Evolutionary conservation across 331 rosid species (phyloP).

Genomic region (Quercus lobata): DNA sequence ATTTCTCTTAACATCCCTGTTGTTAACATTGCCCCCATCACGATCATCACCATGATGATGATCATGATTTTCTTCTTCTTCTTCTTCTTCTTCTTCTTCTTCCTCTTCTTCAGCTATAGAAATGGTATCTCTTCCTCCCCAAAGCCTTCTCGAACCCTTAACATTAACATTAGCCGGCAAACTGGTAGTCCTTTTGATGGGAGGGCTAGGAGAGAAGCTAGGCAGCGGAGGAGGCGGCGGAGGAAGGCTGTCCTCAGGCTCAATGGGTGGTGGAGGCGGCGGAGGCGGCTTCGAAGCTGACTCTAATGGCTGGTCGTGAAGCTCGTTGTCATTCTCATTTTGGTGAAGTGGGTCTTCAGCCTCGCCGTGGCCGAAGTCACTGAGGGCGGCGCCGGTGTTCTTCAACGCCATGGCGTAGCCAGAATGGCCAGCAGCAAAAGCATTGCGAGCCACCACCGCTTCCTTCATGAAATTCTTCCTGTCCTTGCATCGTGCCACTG

Average conservation of each 20-base stretch:
- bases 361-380: slow-evolving; percentile 79
- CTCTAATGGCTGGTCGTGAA: slow-evolving; percentile 22
- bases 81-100: slow-evolving; percentile 29
- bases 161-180: slow-evolving; percentile 39
- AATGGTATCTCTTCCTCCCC: slow-evolving; percentile 14
- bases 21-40: background rate
- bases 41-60: background rate
- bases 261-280: slow-evolving; percentile 64
- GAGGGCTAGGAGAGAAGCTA: slow-evolving; percentile 57
- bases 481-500: slow-evolving; percentile 72
- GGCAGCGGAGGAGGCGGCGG: slow-evolving; percentile 76
- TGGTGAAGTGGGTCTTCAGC: slow-evolving; percentile 30
- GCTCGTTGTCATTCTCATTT: background rate
- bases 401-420: slow-evolving; percentile 65
- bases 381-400: slow-evolving; percentile 81
- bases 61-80: slow-evolving; percentile 10
- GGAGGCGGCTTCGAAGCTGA: slow-evolving; percentile 44
- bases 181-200: slow-evolving; percentile 48
- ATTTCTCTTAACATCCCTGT: background rate
- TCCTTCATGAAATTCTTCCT: slow-evolving; percentile 60
- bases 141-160: background rate
- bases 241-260: slow-evolving; percentile 17
- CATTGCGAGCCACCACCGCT: slow-evolving; percentile 71
- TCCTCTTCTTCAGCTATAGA: slow-evolving; percentile 55
- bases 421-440: slow-evolving; percentile 77